Percentiles rank a stretch among this genome's conserved stretches.
phyloP scores from a whole-genome alignment of 768 basidiomycete genomes.

The Pulveroboletus sp. region DNA sequence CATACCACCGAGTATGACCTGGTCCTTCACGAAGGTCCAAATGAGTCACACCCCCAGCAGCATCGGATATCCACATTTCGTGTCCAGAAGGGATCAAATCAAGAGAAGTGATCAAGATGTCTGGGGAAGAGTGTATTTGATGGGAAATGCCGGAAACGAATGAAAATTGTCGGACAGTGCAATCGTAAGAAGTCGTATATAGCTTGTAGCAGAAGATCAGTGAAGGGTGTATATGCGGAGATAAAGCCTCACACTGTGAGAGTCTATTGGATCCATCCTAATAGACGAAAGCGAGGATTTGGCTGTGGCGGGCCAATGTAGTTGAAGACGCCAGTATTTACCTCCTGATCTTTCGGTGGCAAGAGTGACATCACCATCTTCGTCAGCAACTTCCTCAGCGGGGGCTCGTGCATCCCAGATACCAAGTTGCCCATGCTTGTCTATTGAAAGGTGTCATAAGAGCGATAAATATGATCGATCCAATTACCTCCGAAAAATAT shows the following conservation, averaged over 20 bases:
- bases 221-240: not conserved
- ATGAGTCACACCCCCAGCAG: conserved; percentile 67
- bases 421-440: conserved; percentile 80
- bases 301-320: conserved; percentile 80
- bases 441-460: conserved; percentile 36
- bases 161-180: conserved; percentile 68
- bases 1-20: conserved; percentile 57
- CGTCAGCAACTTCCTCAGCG: conserved; percentile 61
- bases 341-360: conserved; percentile 55
- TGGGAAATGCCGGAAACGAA: conserved; percentile 70
- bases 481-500: conserved; percentile 79
- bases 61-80: conserved; percentile 86
- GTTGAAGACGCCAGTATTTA: conserved; percentile 75
- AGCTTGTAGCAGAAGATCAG: conserved; percentile 42
- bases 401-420: conserved; percentile 85
- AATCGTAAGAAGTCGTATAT: conserved; percentile 81
- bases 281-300: conserved; percentile 79
- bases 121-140: conserved; percentile 60
- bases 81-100: conserved; percentile 66
- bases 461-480: not conserved
- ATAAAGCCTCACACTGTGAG: conserved; percentile 56
- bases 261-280: conserved; percentile 72
- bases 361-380: conserved; percentile 50
- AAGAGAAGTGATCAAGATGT: conserved; percentile 65
- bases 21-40: conserved; percentile 67